Conservation (phyloP, 176 grass and related monocot species). For the Zoysia pacifica region DNA sequence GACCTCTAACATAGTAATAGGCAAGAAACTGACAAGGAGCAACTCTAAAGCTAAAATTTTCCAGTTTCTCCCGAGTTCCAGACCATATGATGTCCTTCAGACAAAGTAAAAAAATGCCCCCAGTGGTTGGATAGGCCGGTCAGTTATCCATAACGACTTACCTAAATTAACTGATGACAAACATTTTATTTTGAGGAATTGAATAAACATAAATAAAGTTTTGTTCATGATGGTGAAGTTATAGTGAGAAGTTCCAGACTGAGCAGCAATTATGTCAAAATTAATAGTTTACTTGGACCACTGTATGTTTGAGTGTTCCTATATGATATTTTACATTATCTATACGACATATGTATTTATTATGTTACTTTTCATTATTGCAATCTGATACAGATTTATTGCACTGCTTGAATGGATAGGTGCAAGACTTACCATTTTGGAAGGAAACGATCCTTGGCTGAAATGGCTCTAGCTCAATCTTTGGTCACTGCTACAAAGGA, state of each 20-base stretch:
- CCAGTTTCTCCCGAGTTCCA: background rate
- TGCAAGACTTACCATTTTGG: constrained; percentile 5
- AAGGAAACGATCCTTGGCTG: background rate
- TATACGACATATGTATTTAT: background rate
- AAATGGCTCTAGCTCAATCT: constrained; percentile 19
- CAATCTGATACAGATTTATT: background rate
- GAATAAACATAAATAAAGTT: background rate
- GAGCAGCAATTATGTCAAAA: background rate
- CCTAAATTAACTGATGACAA: constrained; percentile 2
- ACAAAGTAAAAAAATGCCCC: constrained; percentile 13
- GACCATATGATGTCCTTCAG: background rate
- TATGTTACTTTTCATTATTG: constrained; percentile 35
- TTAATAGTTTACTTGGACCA: background rate
- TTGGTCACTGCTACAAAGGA: background rate
- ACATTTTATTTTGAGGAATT: constrained; percentile 1
- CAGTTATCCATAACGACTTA: background rate
- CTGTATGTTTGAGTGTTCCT: background rate
- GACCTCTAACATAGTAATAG: background rate
- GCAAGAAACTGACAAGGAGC: constrained; percentile 5
- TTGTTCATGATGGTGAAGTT: background rate
- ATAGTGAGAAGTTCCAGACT: background rate
- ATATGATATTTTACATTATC: constrained; percentile 36
- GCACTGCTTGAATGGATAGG: constrained; percentile 22
- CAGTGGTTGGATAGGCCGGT: background rate
- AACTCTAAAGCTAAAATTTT: constrained; percentile 10